phyloP scores from a whole-genome alignment of 768 basidiomycete genomes.

The Filobasidium wieringae region DNA sequence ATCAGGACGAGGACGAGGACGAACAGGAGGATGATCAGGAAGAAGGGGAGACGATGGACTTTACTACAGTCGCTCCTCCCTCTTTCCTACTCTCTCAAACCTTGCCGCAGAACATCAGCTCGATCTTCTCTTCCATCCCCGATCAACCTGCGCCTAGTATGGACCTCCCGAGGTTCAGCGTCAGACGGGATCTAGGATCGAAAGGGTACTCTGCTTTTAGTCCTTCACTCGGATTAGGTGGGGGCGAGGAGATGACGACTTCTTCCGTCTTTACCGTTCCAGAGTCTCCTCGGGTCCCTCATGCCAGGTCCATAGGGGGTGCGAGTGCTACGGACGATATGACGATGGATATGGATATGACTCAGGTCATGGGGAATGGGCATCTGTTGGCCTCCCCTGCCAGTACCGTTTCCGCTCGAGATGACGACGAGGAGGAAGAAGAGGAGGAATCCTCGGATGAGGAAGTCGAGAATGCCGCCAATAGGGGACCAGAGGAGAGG shows the following conservation, averaged over 20 bases:
- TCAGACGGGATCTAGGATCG: neutral
- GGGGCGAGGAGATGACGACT: neutral
- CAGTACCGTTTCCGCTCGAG: conserved; percentile 4
- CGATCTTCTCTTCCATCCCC: neutral
- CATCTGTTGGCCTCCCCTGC: conserved; percentile 8
- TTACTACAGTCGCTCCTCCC: neutral
- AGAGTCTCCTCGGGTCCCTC: neutral
- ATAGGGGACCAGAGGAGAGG: conserved; percentile 15
- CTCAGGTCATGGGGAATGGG: conserved; percentile 3
- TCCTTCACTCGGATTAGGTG: neutral
- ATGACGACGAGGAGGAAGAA: conserved; percentile 20
- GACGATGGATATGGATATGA: conserved; percentile 16
- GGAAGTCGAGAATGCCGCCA: conserved; percentile 1
- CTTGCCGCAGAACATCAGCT: no score
- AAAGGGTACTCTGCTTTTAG: neutral
- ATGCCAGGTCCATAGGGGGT: neutral
- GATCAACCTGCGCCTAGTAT: neutral
- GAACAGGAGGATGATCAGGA: neutral
- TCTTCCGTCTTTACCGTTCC: neutral
- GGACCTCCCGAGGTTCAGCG: neutral
- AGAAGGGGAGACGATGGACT: neutral
- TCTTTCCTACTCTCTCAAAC: neutral
- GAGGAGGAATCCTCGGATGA: conserved; percentile 7
- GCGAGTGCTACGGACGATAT: conserved; percentile 1
- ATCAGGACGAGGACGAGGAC: conserved; percentile 7